phyloP scores from a whole-genome alignment of 1,284 basidiomycete genomes.

The Cystobasidium pallidum region DNA sequence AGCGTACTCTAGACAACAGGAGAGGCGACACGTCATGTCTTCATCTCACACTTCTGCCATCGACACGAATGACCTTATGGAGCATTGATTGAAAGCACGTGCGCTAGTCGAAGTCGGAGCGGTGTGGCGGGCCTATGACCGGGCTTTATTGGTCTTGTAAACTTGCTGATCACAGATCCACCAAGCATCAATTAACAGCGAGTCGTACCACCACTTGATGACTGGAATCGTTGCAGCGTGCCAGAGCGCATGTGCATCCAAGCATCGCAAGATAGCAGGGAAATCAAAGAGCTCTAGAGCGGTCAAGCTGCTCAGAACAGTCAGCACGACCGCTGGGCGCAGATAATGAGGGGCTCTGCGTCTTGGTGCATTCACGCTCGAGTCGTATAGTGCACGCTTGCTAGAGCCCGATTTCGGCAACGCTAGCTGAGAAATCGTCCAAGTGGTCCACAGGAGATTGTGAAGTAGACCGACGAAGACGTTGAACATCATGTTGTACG shows the following conservation, averaged over 20 bases:
- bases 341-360: slow-evolving; percentile 59
- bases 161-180: slow-evolving; percentile 34
- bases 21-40: too few relatives aligned
- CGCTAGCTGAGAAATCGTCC: slow-evolving; percentile 60
- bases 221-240: slow-evolving; percentile 85
- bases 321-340: slow-evolving; percentile 65
- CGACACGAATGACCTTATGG: too few relatives aligned
- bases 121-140: background rate
- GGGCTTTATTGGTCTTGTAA: background rate
- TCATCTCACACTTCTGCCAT: too few relatives aligned
- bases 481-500: slow-evolving; percentile 91
- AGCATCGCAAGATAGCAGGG: slow-evolving; percentile 69
- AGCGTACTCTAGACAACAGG: too few relatives aligned
- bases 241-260: slow-evolving; percentile 97
- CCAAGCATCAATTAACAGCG: slow-evolving; percentile 69
- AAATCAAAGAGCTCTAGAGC: slow-evolving; percentile 91
- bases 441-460: slow-evolving; percentile 82
- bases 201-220: slow-evolving; percentile 79
- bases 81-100: slow-evolving; percentile 3
- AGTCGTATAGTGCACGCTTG: background rate
- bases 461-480: slow-evolving; percentile 68
- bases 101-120: background rate
- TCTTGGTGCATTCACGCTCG: background rate
- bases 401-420: slow-evolving; percentile 27
- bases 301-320: slow-evolving; percentile 73